phyloP scores from a whole-genome alignment of 768 basidiomycete genomes.

The Tubosaeta sp. region DNA sequence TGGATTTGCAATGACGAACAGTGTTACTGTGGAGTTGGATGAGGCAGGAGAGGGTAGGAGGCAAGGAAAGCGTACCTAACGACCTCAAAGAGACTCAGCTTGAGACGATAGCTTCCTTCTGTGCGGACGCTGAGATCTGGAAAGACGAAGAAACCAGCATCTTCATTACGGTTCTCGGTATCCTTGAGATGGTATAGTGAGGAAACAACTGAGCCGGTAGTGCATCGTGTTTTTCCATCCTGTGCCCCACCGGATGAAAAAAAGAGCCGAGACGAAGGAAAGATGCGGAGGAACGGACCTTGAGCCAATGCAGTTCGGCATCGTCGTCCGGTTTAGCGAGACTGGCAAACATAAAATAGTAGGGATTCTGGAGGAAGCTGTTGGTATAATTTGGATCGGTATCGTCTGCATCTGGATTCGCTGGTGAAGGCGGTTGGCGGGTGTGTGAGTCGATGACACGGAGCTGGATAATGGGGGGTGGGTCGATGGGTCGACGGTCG shows the following conservation, averaged over 20 bases:
- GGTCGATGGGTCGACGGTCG: constrained; percentile 95
- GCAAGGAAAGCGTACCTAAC: constrained; percentile 61
- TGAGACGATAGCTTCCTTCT: constrained; percentile 79
- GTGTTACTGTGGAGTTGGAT: constrained; percentile 50
- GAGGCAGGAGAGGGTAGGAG: constrained; percentile 3
- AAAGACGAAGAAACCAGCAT: constrained; percentile 95
- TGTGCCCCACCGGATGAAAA: constrained; percentile 24
- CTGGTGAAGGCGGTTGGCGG: constrained; percentile 27
- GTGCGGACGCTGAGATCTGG: constrained; percentile 90
- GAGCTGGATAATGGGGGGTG: constrained; percentile 94
- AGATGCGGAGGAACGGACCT: constrained; percentile 40
- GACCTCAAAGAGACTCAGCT: constrained; percentile 82
- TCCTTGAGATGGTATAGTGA: constrained; percentile 90
- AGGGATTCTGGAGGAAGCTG: constrained; percentile 82
- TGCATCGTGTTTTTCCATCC: constrained; percentile 89
- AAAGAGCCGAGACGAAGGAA: neutral
- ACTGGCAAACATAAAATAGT: constrained; percentile 94
- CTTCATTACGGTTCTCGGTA: constrained; percentile 52
- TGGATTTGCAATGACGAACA: constrained; percentile 87
- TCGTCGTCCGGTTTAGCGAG: constrained; percentile 88
- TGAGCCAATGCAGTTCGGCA: constrained; percentile 82
- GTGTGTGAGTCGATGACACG: constrained; percentile 69
- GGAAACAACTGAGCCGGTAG: constrained; percentile 87
- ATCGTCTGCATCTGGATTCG: constrained; percentile 31
- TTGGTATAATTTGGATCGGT: constrained; percentile 43